phyloP scores from a whole-genome alignment of 1,139 yeast species.

The Waltiozyma sp. region DNA sequence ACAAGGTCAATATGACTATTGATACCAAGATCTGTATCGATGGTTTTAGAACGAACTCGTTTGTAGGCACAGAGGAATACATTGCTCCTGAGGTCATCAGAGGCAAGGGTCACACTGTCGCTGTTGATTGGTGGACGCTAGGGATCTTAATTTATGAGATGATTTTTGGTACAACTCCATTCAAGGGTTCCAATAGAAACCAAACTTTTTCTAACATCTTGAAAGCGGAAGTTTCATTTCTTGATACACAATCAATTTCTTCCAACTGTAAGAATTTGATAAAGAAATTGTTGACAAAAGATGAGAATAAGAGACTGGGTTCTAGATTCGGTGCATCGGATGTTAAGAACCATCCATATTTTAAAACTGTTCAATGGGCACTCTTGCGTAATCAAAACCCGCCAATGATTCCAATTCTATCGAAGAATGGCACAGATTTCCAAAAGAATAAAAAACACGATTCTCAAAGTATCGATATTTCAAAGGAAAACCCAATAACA shows the following conservation, averaged over 20 bases:
- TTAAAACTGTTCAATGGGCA: constrained; percentile 93
- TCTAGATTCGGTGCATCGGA: constrained; percentile 93
- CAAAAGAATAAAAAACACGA: constrained; percentile 19
- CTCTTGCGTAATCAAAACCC: constrained; percentile 83
- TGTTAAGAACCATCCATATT: constrained; percentile 79
- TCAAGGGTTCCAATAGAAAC: constrained; percentile 82
- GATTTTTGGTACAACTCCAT: constrained; percentile 93
- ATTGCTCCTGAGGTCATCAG: constrained; percentile 96
- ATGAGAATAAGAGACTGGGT: constrained; percentile 80
- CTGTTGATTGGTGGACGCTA: constrained; percentile 99
- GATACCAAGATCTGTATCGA: constrained; percentile 94
- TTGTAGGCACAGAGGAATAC: constrained; percentile 97
- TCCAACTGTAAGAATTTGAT: constrained; percentile 71
- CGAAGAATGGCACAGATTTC: constrained; percentile 41
- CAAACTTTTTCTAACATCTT: constrained; percentile 81
- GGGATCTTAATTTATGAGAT: constrained; percentile 88
- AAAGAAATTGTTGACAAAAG: constrained; percentile 73
- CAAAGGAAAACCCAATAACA: constrained; percentile 22
- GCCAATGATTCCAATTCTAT: constrained; percentile 85
- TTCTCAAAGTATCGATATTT: constrained; percentile 17
- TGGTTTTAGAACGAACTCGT: constrained; percentile 91
- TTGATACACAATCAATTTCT: constrained; percentile 47
- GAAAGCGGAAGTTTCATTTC: constrained; percentile 72
- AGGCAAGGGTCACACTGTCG: constrained; percentile 95
- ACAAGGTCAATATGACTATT: constrained; percentile 25